Evolutionary conservation across 2,329 filamentous ascomycete species (phyloP).

Genomic region (Xylariaceae sp.): DNA sequence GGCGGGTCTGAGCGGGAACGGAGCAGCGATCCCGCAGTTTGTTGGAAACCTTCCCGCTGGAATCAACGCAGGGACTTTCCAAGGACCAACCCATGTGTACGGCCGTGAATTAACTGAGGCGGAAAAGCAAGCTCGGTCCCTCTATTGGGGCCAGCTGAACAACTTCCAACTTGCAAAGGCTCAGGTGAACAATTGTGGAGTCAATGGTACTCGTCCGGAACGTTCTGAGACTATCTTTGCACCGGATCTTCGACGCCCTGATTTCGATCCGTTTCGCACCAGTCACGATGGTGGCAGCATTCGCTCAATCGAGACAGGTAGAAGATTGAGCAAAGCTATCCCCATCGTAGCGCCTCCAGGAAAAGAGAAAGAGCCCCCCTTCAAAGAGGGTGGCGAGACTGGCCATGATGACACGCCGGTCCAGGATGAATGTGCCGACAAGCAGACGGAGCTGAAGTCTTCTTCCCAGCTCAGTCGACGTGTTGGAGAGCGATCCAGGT

Average conservation of each 20-base stretch:
- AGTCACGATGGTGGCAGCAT: constrained; percentile 21
- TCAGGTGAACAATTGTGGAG: not conserved
- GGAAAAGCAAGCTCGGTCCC: constrained; percentile 52
- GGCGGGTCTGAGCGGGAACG: constrained; percentile 4
- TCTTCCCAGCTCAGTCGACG: constrained; percentile 17
- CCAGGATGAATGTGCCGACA: constrained; percentile 11
- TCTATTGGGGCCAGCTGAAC: constrained; percentile 58
- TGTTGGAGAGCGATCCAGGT: constrained; percentile 31
- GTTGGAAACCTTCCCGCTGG: constrained; percentile 47
- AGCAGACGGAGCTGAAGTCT: constrained; percentile 20
- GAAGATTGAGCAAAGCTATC: constrained; percentile 32
- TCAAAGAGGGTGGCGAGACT: not conserved
- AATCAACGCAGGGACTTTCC: constrained; percentile 38
- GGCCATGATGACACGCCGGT: constrained; percentile 9
- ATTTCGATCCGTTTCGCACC: constrained; percentile 28
- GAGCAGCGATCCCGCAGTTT: constrained; percentile 45
- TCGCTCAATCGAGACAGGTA: constrained; percentile 22
- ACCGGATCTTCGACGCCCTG: constrained; percentile 14
- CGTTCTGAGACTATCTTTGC: constrained; percentile 16
- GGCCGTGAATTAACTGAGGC: constrained; percentile 51
- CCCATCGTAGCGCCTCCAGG: constrained; percentile 32
- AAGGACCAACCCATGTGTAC: constrained; percentile 49
- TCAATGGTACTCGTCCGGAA: not conserved
- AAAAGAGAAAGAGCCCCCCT: constrained; percentile 12
- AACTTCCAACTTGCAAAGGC: constrained; percentile 55